These are phyloP conservation scores for Mycena belliarum DNA, from an alignment of 768 basidiomycete genomes.

Conservation along the genomic window DNA sequence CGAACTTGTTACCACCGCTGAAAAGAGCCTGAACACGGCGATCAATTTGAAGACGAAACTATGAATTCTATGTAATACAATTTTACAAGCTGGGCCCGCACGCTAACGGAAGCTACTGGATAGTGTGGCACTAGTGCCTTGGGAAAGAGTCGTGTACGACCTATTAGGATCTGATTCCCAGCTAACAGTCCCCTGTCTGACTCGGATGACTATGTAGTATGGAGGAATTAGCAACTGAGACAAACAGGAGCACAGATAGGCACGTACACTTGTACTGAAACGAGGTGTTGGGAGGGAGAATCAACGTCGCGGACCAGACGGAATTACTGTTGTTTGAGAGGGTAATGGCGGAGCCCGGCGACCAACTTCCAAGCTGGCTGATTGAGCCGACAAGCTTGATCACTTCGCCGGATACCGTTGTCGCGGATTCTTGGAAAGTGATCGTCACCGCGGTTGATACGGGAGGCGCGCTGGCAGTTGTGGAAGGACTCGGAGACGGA, in stretches of 20 bases:
- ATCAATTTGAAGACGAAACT: conserved; percentile 54
- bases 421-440: conserved; percentile 11
- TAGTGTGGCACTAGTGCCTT: conserved; percentile 1
- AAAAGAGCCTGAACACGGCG: conserved; percentile 51
- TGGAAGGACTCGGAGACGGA: not conserved
- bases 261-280: conserved; percentile 20
- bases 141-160: conserved; percentile 4
- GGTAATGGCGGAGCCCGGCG: conserved; percentile 8
- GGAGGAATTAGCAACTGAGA: not conserved
- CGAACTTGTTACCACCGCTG: conserved; percentile 75
- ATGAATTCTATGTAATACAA: no score
- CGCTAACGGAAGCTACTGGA: conserved; percentile 2
- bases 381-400: conserved; percentile 16
- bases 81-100: no score
- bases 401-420: conserved; percentile 4
- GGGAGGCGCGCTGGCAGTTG: not conserved
- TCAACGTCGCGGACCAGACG: conserved; percentile 15
- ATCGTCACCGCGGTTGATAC: conserved; percentile 6
- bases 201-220: conserved; percentile 15
- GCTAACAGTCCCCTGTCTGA: conserved; percentile 4
- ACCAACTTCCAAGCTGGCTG: conserved; percentile 12
- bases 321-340: conserved; percentile 3
- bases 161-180: conserved; percentile 22
- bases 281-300: conserved; percentile 10
- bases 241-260: not conserved